Conservation (phyloP, 1,284 basidiomycete species). For the Ustilago vetiveriae region DNA sequence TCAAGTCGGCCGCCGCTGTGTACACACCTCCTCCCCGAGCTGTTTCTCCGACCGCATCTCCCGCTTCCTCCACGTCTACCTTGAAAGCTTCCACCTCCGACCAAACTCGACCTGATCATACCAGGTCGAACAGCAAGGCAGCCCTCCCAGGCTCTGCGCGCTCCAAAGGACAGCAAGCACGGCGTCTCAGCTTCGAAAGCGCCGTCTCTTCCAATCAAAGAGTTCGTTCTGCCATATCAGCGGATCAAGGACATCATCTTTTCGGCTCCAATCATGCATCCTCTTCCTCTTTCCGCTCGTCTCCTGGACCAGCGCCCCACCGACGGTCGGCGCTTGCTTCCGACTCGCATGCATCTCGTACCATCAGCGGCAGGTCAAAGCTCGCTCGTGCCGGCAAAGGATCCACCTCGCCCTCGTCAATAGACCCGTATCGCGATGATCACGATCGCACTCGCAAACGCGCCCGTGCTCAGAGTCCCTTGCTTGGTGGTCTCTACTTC, state of each 20-base stretch:
- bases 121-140: conserved; percentile 8
- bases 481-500: conserved; percentile 63
- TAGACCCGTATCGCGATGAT: conserved; percentile 6
- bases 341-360: neutral
- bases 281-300: conserved; percentile 11
- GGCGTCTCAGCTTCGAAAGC: conserved; percentile 31
- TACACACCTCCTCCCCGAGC: neutral
- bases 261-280: conserved; percentile 6
- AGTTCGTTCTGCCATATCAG: conserved; percentile 3
- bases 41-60: conserved; percentile 25
- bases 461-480: conserved; percentile 23
- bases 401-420: conserved; percentile 1
- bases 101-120: conserved; percentile 1
- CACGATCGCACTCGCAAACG: conserved; percentile 15
- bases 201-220: conserved; percentile 29
- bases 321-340: conserved; percentile 14
- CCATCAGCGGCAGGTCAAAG: conserved; percentile 2
- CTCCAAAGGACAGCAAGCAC: conserved; percentile 42
- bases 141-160: conserved; percentile 19
- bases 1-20: conserved; percentile 5
- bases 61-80: conserved; percentile 47
- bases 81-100: conserved; percentile 19
- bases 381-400: neutral
- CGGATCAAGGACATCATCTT: neutral
- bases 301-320: conserved; percentile 11